Percentiles rank a stretch among this genome's conserved stretches.
Evolutionary conservation across 2,329 filamentous ascomycete species (phyloP).

Genomic region (Aspergillus texensis): DNA sequence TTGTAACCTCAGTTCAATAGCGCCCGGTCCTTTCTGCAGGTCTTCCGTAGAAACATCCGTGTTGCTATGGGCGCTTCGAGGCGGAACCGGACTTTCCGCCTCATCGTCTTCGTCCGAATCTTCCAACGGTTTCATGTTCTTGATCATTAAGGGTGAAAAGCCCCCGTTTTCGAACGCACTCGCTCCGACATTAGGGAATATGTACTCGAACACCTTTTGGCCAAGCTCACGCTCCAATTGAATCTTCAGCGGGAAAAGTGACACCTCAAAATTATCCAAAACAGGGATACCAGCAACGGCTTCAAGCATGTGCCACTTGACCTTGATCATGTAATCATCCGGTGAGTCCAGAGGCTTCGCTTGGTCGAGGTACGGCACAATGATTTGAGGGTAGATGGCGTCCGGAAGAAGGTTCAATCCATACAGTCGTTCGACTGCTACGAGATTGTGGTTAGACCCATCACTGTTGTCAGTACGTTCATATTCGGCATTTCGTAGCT

Average conservation of each 20-base stretch:
- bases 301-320: slow-evolving; percentile 98
- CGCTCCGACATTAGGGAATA: slow-evolving; percentile 82
- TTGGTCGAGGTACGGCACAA: slow-evolving; percentile 81
- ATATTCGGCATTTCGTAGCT: slow-evolving; percentile 87
- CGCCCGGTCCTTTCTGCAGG: slow-evolving; percentile 65
- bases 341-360: slow-evolving; percentile 58
- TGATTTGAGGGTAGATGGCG: slow-evolving; percentile 94
- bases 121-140: slow-evolving; percentile 54
- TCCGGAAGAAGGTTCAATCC: slow-evolving; percentile 88
- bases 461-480: slow-evolving; percentile 96
- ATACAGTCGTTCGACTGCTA: slow-evolving; percentile 84
- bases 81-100: slow-evolving; percentile 16
- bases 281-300: slow-evolving; percentile 97
- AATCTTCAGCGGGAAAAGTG: slow-evolving; percentile 87
- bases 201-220: slow-evolving; percentile 92
- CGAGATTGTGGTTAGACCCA: slow-evolving; percentile 89
- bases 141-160: slow-evolving; percentile 56
- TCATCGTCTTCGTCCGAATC: slow-evolving; percentile 51
- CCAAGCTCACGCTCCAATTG: slow-evolving; percentile 92
- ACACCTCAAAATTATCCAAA: slow-evolving; percentile 95
- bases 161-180: slow-evolving; percentile 51
- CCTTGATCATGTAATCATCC: slow-evolving; percentile 82
- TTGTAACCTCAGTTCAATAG: slow-evolving; percentile 78
- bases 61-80: slow-evolving; percentile 44
- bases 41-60: slow-evolving; percentile 47